phyloP scores from a whole-genome alignment of 164 flowering plant genomes.

The Berberis thunbergii region DNA sequence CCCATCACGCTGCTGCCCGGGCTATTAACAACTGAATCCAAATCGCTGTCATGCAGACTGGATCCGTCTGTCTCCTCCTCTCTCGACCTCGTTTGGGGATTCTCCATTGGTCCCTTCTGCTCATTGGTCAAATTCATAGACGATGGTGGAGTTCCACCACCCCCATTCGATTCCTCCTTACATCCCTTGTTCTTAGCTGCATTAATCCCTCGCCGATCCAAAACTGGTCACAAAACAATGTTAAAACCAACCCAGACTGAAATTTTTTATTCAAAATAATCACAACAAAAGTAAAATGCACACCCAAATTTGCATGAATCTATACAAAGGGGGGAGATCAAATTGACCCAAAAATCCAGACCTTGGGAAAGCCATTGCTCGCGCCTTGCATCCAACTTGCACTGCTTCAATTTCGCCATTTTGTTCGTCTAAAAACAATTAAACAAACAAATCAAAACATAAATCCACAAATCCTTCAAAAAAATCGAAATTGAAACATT shows the following conservation, averaged over 20 bases:
- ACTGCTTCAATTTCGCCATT: conserved; percentile 78
- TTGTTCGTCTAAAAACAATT: conserved; percentile 26
- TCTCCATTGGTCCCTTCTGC: conserved; percentile 13
- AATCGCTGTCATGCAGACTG: conserved; percentile 38
- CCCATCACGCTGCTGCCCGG: conserved; percentile 16
- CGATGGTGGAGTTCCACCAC: conserved; percentile 13
- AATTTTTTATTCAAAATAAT: neutral
- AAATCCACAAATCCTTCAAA: neutral
- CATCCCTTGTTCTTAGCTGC: conserved; percentile 35
- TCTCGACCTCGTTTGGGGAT: conserved; percentile 20
- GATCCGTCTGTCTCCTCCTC: conserved; percentile 23
- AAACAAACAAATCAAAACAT: neutral
- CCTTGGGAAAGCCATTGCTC: conserved; percentile 46
- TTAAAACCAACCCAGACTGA: neutral
- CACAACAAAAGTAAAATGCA: neutral
- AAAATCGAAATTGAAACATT: neutral
- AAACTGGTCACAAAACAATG: neutral
- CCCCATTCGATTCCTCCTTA: conserved; percentile 34
- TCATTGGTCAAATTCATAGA: conserved; percentile 4
- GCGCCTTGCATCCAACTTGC: conserved; percentile 79
- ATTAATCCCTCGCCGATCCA: neutral
- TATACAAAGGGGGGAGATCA: neutral
- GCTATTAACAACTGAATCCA: conserved; percentile 42
- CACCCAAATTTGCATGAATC: neutral
- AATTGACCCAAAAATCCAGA: neutral